Evolutionary conservation across 768 basidiomycete species (phyloP).

Genomic region (Kwoniella heveanensis): DNA sequence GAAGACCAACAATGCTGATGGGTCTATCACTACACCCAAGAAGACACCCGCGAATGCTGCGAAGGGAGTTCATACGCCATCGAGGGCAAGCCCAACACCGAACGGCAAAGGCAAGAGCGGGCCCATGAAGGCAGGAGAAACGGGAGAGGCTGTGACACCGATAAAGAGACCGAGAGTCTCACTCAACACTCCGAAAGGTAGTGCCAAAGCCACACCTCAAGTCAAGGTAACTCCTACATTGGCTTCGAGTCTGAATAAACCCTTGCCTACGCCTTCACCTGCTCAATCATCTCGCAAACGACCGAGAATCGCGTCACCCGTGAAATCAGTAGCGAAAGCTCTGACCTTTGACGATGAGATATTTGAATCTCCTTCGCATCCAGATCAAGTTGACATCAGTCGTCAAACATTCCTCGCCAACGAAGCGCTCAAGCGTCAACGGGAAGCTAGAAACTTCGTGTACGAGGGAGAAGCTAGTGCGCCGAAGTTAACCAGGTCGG

Average conservation of each 20-base stretch:
- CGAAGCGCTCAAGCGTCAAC: conserved; percentile 41
- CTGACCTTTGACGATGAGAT: conserved; percentile 20
- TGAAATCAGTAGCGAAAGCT: conserved; percentile 4
- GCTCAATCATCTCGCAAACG: conserved; percentile 13
- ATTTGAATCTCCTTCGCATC: conserved; percentile 6
- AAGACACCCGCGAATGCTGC: background rate
- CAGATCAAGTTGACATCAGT: conserved; percentile 6
- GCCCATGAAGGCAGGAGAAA: background rate
- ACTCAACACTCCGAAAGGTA: background rate
- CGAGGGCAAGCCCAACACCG: conserved; percentile 15
- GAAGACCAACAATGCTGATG: conserved; percentile 2
- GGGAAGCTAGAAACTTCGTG: conserved; percentile 54
- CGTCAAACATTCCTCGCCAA: conserved; percentile 47
- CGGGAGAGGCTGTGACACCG: conserved; percentile 1
- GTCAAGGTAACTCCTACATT: conserved; percentile 11
- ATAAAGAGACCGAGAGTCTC: conserved; percentile 6
- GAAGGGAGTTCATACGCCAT: background rate
- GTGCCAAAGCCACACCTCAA: background rate
- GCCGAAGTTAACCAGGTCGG: conserved; percentile 48
- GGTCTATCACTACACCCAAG: background rate
- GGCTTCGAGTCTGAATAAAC: conserved; percentile 10
- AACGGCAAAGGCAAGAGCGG: conserved; percentile 12
- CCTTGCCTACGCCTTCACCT: conserved; percentile 16
- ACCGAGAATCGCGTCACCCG: conserved; percentile 15
- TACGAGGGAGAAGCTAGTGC: conserved; percentile 53